Conservation (phyloP, 495 filamentous ascomycete genomes). For the Neurospora sp. region DNA sequence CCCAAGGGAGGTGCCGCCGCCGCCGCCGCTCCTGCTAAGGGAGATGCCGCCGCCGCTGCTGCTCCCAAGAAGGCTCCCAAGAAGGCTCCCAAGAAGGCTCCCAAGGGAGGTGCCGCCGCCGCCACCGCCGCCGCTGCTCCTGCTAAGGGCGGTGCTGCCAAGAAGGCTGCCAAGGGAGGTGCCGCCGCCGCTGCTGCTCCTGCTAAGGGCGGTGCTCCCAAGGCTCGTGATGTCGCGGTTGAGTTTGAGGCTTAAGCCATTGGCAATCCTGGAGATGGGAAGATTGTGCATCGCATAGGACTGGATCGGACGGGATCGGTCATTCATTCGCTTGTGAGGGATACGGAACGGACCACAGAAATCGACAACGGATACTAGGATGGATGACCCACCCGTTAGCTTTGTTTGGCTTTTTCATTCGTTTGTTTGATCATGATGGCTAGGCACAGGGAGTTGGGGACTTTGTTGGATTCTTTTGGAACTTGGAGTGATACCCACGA, state of each 20-base stretch:
- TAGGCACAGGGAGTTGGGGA: not conserved
- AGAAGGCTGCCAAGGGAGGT: not conserved
- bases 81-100: not conserved
- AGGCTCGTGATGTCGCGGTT: not conserved
- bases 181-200: too few relatives aligned
- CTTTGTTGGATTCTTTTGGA: not conserved
- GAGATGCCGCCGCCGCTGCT: not conserved
- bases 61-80: too few relatives aligned
- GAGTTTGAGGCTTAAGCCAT: not conserved
- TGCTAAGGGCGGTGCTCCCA: not conserved
- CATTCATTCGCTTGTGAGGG: not conserved
- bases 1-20: not conserved
- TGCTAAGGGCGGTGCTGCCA: too few relatives aligned
- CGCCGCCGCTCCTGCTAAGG: too few relatives aligned
- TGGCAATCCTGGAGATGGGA: not conserved
- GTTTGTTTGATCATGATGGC: not conserved
- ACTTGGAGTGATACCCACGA: not conserved
- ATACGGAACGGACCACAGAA: not conserved
- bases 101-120: not conserved
- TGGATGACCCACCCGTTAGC: not conserved
- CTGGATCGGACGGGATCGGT: not conserved
- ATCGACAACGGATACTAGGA: not conserved
- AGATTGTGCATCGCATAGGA: not conserved
- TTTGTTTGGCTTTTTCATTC: not conserved
- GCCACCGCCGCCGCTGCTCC: not conserved